These are phyloP conservation scores for Cladosporium sphaerospermum DNA, from an alignment of 2,329 filamentous ascomycete genomes.

Conservation along the genomic window DNA sequence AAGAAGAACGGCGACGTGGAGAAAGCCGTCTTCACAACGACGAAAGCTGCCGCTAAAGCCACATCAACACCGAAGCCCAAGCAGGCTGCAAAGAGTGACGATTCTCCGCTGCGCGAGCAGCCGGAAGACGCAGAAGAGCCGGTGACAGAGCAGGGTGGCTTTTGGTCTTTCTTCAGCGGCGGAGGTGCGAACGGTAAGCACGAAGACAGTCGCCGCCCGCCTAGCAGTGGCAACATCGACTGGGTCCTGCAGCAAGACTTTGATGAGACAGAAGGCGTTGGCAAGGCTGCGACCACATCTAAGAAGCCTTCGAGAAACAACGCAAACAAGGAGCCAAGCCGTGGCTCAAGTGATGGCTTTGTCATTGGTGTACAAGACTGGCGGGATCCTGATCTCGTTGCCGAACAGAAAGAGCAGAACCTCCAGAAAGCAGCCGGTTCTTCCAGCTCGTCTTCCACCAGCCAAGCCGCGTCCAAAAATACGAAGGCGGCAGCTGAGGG, in stretches of 20 bases:
- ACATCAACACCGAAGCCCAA: slow-evolving; percentile 14
- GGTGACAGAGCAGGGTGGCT: slow-evolving; percentile 18
- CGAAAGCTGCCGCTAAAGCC: slow-evolving; percentile 17
- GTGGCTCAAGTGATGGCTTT: slow-evolving; percentile 54
- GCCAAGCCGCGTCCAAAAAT: slow-evolving; percentile 21
- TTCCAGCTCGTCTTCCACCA: slow-evolving; percentile 14
- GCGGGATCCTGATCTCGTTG: slow-evolving; percentile 70
- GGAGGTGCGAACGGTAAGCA: slow-evolving; percentile 7
- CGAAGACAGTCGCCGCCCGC: slow-evolving; percentile 54
- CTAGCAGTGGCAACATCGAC: slow-evolving; percentile 66
- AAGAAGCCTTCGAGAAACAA: slow-evolving; percentile 27
- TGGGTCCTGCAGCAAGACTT: slow-evolving; percentile 67
- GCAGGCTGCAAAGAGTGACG: slow-evolving; percentile 6
- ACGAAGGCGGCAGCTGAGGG: slow-evolving; percentile 26
- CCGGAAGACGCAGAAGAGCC: slow-evolving; percentile 10
- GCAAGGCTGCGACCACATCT: slow-evolving; percentile 15
- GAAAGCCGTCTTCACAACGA: slow-evolving; percentile 25
- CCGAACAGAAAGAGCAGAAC: slow-evolving; percentile 31
- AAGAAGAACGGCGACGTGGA: slow-evolving; percentile 12
- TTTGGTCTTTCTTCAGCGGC: slow-evolving; percentile 37
- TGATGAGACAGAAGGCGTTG: slow-evolving; percentile 50
- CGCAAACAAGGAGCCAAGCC: slow-evolving; percentile 14
- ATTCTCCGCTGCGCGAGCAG: slow-evolving; percentile 20
- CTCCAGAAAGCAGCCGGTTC: slow-evolving; percentile 21
- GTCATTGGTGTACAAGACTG: slow-evolving; percentile 82